Evolutionary conservation across 2,329 filamentous ascomycete genomes (phyloP).

Genomic region (Beauveria scarabaeidicola): DNA sequence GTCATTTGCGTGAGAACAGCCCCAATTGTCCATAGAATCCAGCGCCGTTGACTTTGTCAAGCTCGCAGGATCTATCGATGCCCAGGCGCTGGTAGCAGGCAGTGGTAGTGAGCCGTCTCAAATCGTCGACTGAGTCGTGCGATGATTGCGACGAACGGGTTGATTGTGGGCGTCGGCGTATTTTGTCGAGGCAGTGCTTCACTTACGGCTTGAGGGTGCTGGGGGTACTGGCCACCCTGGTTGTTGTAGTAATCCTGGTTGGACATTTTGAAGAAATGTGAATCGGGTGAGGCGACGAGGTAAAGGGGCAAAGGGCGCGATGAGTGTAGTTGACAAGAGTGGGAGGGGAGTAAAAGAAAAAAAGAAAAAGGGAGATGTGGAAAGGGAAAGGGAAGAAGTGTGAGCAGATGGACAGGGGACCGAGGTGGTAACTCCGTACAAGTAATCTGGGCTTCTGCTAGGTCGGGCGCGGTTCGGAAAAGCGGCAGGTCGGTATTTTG

Average conservation of each 20-base stretch:
- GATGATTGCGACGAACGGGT: not conserved
- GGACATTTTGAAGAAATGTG: slow-evolving; percentile 23
- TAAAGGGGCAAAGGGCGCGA: not conserved
- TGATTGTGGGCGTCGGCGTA: not conserved
- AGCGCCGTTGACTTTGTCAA: not conserved
- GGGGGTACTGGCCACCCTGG: slow-evolving; percentile 20
- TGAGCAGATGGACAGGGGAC: not conserved
- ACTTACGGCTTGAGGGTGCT: slow-evolving; percentile 33
- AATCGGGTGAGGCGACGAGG: not conserved
- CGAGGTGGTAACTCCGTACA: not conserved
- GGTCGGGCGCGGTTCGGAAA: slow-evolving; percentile 2
- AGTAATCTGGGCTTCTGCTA: slow-evolving; percentile 1
- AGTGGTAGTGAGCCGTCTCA: not conserved
- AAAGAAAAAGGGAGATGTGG: not conserved
- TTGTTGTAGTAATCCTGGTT: slow-evolving; percentile 34
- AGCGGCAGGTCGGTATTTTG: slow-evolving; percentile 4
- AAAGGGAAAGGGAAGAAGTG: not conserved
- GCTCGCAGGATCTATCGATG: not conserved
- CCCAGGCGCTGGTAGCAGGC: not conserved
- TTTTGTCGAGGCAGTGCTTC: not conserved
- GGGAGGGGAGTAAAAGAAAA: not conserved
- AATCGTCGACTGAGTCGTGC: not conserved
- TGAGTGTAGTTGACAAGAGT: too few relatives aligned
- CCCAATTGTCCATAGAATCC: not conserved
- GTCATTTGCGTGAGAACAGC: not conserved